These are phyloP conservation scores for Pascua guehoae DNA, from an alignment of 1,284 basidiomycete genomes.

Conservation along the genomic window DNA sequence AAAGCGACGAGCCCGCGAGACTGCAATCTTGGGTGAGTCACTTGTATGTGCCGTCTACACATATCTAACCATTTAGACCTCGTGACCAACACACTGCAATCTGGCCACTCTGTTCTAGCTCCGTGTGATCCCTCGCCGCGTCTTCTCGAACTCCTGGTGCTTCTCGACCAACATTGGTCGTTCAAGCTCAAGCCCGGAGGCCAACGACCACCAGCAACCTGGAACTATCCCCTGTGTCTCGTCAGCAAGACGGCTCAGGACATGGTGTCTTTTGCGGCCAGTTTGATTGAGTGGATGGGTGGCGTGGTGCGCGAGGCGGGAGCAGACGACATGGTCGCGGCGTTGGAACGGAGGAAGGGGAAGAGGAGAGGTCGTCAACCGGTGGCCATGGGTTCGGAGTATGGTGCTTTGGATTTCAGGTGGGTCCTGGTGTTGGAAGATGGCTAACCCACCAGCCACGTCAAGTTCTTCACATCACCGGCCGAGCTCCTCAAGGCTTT, in stretches of 20 bases:
- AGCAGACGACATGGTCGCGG: conserved; percentile 64
- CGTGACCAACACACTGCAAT: conserved; percentile 71
- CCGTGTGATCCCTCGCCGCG: conserved; percentile 93
- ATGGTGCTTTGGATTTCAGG: conserved; percentile 48
- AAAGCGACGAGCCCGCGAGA: conserved; percentile 85
- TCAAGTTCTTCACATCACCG: conserved; percentile 83
- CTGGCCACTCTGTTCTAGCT: conserved; percentile 79
- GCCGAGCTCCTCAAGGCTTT: conserved; percentile 75
- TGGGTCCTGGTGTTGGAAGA: conserved; percentile 13
- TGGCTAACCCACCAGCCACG: conserved; percentile 56
- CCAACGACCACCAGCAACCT: conserved; percentile 12
- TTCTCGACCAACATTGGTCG: conserved; percentile 97
- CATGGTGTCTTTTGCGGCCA: conserved; percentile 89
- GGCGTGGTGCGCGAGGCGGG: conserved; percentile 87
- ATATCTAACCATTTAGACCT: conserved; percentile 58
- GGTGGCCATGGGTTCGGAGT: conserved; percentile 31
- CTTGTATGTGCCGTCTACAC: not conserved
- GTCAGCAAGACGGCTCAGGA: conserved; percentile 86
- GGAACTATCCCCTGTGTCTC: conserved; percentile 75
- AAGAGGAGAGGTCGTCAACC: conserved; percentile 51
- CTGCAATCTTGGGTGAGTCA: conserved; percentile 72
- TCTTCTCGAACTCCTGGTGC: conserved; percentile 85
- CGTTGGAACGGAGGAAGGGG: conserved; percentile 52
- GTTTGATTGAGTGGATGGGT: conserved; percentile 99
- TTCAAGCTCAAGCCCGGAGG: conserved; percentile 61